A percentile compares a stretch with the other conserved stretches of the same genome.
These are phyloP conservation scores for Xylariaceae sp. DNA, from an alignment of 2,329 filamentous ascomycete genomes.

Conservation along the genomic window DNA sequence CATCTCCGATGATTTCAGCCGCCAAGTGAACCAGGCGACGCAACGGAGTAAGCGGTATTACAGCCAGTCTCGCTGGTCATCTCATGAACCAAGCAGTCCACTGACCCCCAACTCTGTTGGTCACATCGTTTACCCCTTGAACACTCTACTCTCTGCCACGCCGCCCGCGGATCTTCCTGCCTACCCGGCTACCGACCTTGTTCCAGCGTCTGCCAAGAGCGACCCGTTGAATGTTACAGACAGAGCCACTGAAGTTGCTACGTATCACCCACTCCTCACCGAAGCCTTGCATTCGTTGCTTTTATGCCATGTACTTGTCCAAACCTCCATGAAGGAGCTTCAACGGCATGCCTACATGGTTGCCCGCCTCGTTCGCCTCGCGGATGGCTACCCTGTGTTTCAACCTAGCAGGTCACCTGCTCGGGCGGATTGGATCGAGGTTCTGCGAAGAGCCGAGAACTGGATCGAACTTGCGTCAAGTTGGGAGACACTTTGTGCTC, in stretches of 20 bases:
- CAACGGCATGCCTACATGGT: constrained; percentile 80
- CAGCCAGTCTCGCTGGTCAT: constrained; percentile 39
- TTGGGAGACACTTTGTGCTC: constrained; percentile 71
- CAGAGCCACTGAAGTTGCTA: constrained; percentile 58
- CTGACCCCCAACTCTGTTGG: constrained; percentile 20
- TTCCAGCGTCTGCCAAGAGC: constrained; percentile 25
- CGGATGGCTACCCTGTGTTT: constrained; percentile 79
- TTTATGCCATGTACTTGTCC: constrained; percentile 73
- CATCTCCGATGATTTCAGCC: constrained; percentile 54
- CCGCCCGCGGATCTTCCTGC: constrained; percentile 65
- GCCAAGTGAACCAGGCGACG: constrained; percentile 55
- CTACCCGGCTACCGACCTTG: constrained; percentile 53
- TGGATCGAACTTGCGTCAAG: constrained; percentile 63
- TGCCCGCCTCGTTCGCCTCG: constrained; percentile 68
- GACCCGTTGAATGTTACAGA: constrained; percentile 31
- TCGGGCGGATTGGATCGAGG: constrained; percentile 76
- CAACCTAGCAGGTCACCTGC: constrained; percentile 68
- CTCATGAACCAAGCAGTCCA: constrained; percentile 38
- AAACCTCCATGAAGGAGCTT: constrained; percentile 75
- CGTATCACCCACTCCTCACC: constrained; percentile 76
- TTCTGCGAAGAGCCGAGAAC: constrained; percentile 64
- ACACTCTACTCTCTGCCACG: constrained; percentile 67
- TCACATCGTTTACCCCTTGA: constrained; percentile 46
- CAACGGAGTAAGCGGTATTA: constrained; percentile 32
- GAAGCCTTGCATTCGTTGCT: constrained; percentile 78